phyloP scores from a whole-genome alignment of 305 asterid genomes.

The Solanum hybrid region DNA sequence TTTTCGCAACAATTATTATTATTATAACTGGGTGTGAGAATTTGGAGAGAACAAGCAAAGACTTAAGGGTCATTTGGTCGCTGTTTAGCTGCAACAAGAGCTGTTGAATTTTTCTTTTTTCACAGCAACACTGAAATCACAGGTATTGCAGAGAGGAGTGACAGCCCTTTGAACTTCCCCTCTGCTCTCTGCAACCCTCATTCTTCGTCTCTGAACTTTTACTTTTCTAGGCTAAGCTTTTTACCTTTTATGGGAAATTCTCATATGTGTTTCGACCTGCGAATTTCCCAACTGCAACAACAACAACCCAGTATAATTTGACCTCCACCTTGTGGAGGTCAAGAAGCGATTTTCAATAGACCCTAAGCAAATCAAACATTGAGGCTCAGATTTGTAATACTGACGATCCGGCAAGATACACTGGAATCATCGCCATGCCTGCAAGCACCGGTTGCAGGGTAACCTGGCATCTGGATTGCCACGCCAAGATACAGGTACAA shows the following conservation, averaged over 20 bases:
- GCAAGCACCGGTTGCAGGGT: constrained; percentile 1
- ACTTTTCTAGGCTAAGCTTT: neutral
- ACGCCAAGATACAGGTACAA: constrained; percentile 20
- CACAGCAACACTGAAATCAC: neutral
- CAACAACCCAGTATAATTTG: neutral
- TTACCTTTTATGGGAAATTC: neutral
- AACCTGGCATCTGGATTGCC: constrained; percentile 14
- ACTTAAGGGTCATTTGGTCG: neutral
- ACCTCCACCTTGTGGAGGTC: neutral
- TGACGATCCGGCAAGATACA: neutral
- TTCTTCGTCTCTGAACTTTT: neutral
- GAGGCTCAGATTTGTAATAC: neutral
- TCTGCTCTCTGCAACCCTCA: neutral
- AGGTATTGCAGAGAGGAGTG: neutral
- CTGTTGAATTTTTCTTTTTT: neutral
- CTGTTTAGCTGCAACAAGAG: neutral
- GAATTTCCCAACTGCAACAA: neutral
- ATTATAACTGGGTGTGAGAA: neutral
- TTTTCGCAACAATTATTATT: no score
- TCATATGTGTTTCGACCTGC: neutral
- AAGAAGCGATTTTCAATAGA: neutral
- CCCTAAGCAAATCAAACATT: neutral
- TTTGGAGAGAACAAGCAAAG: neutral
- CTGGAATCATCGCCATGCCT: neutral
- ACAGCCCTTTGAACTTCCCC: neutral